phyloP scores from a whole-genome alignment of 2,329 filamentous ascomycete species.

The Alternaria angustiovoidea region DNA sequence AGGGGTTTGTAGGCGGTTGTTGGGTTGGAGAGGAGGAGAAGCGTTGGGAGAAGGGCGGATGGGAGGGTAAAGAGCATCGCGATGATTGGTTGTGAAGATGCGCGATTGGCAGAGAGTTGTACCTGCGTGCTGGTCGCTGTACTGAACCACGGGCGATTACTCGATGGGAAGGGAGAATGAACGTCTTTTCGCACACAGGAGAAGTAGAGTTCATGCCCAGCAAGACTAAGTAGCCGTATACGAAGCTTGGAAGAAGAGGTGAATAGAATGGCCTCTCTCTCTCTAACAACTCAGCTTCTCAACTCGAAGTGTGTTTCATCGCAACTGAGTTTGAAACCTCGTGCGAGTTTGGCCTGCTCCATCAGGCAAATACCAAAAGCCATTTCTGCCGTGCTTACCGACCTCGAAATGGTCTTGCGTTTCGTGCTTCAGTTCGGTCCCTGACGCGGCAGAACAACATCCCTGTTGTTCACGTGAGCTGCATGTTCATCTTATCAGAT shows the following conservation, averaged over 20 bases:
- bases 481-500: slow-evolving; percentile 39
- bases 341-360: slow-evolving; percentile 15
- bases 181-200: not conserved
- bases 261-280: not conserved
- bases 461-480: slow-evolving; percentile 7
- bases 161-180: not conserved
- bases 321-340: slow-evolving; percentile 26
- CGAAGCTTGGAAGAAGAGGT: not conserved
- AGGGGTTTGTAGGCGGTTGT: slow-evolving; percentile 65
- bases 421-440: slow-evolving; percentile 14
- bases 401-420: slow-evolving; percentile 15
- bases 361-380: slow-evolving; percentile 21
- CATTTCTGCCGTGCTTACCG: not conserved
- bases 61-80: slow-evolving; percentile 28
- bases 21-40: slow-evolving; percentile 21
- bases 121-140: not conserved
- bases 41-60: slow-evolving; percentile 3
- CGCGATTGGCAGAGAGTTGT: not conserved
- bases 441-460: not conserved
- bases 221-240: not conserved
- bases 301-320: slow-evolving; percentile 16
- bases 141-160: not conserved
- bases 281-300: slow-evolving; percentile 1
- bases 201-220: not conserved
- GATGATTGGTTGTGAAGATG: not conserved